A percentile compares a stretch with the other conserved stretches of the same genome.
Conservation (phyloP, 2,329 filamentous ascomycete species). For the Fusarium subtropicale region DNA sequence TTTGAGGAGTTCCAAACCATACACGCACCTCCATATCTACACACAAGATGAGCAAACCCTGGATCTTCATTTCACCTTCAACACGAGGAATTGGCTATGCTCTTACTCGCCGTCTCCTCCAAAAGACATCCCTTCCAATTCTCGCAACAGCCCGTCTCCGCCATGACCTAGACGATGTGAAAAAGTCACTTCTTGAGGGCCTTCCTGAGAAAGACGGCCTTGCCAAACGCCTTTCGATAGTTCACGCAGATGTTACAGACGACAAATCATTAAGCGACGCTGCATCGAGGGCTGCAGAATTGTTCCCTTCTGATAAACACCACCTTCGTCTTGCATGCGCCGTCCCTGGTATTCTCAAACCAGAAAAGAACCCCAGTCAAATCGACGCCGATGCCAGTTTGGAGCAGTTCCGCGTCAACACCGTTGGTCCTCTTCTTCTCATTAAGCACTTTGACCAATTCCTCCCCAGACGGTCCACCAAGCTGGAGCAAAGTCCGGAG, state of each 20-base stretch:
- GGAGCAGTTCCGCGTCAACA: slow-evolving; percentile 79
- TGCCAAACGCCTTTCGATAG: slow-evolving; percentile 54
- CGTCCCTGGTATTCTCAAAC: slow-evolving; percentile 76
- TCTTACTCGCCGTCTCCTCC: slow-evolving; percentile 62
- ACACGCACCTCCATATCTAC: background rate
- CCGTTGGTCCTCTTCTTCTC: slow-evolving; percentile 78
- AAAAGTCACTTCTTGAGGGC: slow-evolving; percentile 50
- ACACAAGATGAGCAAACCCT: slow-evolving; percentile 58
- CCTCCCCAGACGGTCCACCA: slow-evolving; percentile 69
- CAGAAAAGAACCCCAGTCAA: slow-evolving; percentile 77
- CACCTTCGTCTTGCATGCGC: slow-evolving; percentile 77
- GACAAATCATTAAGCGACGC: slow-evolving; percentile 72
- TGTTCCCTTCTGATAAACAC: slow-evolving; percentile 63
- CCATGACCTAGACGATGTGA: slow-evolving; percentile 51
- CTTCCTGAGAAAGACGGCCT: slow-evolving; percentile 42
- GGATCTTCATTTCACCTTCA: slow-evolving; percentile 62
- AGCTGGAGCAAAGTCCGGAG: slow-evolving; percentile 46
- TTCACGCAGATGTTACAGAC: slow-evolving; percentile 63
- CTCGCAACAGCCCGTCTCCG: slow-evolving; percentile 57
- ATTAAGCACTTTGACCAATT: slow-evolving; percentile 80
- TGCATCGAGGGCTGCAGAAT: slow-evolving; percentile 59
- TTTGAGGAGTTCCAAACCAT: background rate
- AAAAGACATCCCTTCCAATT: slow-evolving; percentile 61
- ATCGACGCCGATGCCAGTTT: slow-evolving; percentile 71
- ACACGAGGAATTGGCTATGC: slow-evolving; percentile 62